These are phyloP conservation scores for Pyrenula aspistea DNA, from an alignment of 495 filamentous ascomycete species.

Conservation along the genomic window DNA sequence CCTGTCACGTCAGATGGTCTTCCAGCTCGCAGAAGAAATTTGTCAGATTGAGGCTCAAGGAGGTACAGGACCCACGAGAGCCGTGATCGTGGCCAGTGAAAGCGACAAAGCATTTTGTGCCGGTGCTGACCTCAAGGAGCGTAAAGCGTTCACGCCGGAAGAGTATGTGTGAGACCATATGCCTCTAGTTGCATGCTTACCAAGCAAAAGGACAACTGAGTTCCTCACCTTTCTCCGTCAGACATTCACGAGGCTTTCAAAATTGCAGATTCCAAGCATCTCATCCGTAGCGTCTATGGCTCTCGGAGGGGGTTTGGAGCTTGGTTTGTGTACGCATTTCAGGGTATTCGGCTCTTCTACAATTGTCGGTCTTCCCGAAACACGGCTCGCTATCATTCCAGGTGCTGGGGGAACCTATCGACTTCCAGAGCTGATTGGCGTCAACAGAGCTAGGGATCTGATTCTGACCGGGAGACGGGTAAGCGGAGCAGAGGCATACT, in stretches of 20 bases:
- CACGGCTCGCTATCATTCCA: constrained; percentile 81
- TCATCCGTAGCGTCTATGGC: constrained; percentile 69
- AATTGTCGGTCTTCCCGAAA: constrained; percentile 76
- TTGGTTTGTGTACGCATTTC: constrained; percentile 76
- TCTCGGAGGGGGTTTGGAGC: constrained; percentile 84
- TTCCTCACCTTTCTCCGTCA: constrained; percentile 67
- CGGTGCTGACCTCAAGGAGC: constrained; percentile 88
- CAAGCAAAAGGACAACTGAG: constrained; percentile 43
- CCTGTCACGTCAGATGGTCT: constrained; percentile 66
- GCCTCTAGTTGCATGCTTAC: background rate
- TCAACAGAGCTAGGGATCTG: constrained; percentile 63
- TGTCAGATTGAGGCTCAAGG: constrained; percentile 55
- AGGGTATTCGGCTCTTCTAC: constrained; percentile 68
- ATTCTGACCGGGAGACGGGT: constrained; percentile 78
- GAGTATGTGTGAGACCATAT: constrained; percentile 33
- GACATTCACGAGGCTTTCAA: constrained; percentile 54
- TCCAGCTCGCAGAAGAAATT: constrained; percentile 57
- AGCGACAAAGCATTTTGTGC: constrained; percentile 80
- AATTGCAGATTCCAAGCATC: constrained; percentile 79
- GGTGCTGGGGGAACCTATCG: constrained; percentile 89
- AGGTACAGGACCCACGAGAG: constrained; percentile 53
- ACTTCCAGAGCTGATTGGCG: constrained; percentile 64
- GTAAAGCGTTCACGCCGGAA: constrained; percentile 55
- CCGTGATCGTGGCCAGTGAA: constrained; percentile 66
- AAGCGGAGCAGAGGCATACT: constrained; percentile 65